Evolutionary conservation across 2,329 filamentous ascomycete genomes (phyloP).

Genomic region (Colletotrichum sansevieriae): DNA sequence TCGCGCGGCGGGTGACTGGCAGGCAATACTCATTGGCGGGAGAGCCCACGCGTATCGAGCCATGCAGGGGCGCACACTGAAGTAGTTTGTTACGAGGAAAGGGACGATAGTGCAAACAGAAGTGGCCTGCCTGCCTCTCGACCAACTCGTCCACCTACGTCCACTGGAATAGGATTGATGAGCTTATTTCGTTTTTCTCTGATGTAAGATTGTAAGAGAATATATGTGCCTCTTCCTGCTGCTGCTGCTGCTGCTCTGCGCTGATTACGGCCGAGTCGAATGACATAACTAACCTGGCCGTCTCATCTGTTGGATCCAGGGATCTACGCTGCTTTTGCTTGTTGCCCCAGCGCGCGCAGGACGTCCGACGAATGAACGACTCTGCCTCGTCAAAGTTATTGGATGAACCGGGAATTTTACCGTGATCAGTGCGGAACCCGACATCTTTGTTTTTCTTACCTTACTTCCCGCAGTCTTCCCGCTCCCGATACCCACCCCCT

Average conservation of each 20-base stretch:
- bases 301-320: conserved; percentile 5
- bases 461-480: not conserved
- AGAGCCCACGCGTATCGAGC: not conserved
- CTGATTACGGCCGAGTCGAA: not conserved
- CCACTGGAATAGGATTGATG: conserved; percentile 11
- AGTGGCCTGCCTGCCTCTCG: not conserved
- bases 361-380: not conserved
- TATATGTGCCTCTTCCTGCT: not conserved
- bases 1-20: not conserved
- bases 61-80: not conserved
- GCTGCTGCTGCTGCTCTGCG: too few species aligned
- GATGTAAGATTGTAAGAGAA: not conserved
- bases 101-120: not conserved
- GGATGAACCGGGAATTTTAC: conserved; percentile 26
- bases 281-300: not conserved
- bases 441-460: not conserved
- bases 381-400: not conserved
- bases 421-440: not conserved
- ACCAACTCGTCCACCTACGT: not conserved
- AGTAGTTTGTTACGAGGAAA: too few species aligned
- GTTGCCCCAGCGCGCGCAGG: not conserved
- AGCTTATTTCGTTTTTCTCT: conserved; percentile 10
- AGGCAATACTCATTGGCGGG: too few species aligned
- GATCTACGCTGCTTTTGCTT: conserved; percentile 16
- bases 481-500: not conserved